A percentile compares a stretch with the other conserved stretches of the same genome.
These are phyloP conservation scores for Agaricus subrufescens DNA, from an alignment of 768 basidiomycete genomes.

Conservation along the genomic window DNA sequence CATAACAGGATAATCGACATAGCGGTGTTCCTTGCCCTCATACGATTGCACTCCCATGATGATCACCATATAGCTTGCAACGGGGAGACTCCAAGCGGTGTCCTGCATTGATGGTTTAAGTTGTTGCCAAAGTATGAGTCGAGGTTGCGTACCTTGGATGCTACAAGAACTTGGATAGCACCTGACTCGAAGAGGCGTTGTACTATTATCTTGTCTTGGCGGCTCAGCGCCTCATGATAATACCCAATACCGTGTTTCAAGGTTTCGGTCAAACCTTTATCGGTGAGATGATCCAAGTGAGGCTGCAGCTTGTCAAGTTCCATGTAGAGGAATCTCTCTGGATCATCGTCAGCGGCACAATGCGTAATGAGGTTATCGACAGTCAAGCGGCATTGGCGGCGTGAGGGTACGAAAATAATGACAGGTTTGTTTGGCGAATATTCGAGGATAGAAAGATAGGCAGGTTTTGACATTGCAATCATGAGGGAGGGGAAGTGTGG, in stretches of 20 bases:
- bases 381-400: conserved; percentile 90
- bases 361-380: conserved; percentile 89
- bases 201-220: conserved; percentile 92
- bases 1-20: conserved; percentile 97
- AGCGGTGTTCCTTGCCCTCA: conserved; percentile 97
- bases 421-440: conserved; percentile 83
- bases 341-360: conserved; percentile 81
- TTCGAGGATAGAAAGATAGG: conserved; percentile 89
- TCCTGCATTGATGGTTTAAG: conserved; percentile 47
- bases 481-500: conserved; percentile 99
- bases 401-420: conserved; percentile 88
- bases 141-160: conserved; percentile 67
- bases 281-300: conserved; percentile 81
- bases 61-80: conserved; percentile 95
- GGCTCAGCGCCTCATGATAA: conserved; percentile 90
- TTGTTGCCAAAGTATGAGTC: background rate
- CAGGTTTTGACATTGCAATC: conserved; percentile 99
- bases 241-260: conserved; percentile 90
- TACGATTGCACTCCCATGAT: conserved; percentile 99
- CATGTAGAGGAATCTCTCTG: conserved; percentile 86
- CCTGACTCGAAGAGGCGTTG: conserved; percentile 90
- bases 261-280: conserved; percentile 71
- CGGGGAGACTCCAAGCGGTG: conserved; percentile 92
- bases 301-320: conserved; percentile 60
- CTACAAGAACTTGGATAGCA: conserved; percentile 91